Evolutionary conservation across 768 basidiomycete genomes (phyloP).

Genomic region (Mycena alexandri): DNA sequence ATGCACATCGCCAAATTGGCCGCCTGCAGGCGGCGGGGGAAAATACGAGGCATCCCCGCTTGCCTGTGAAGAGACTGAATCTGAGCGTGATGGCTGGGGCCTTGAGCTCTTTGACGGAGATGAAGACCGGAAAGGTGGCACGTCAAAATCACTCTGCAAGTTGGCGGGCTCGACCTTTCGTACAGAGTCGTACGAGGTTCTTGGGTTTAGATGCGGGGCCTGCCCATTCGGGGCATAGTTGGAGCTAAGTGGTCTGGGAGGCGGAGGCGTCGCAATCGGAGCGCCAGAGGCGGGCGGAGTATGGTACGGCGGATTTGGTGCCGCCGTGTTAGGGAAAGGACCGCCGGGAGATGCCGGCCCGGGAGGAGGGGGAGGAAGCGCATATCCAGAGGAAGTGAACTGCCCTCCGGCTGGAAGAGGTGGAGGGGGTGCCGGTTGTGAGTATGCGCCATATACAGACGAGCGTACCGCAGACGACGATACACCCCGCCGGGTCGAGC

Average conservation of each 20-base stretch:
- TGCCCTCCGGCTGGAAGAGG: slow-evolving; percentile 21
- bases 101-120: slow-evolving; percentile 21
- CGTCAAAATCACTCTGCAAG: not conserved
- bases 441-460: slow-evolving; percentile 39
- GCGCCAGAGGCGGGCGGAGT: slow-evolving; percentile 6
- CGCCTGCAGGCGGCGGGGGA: not conserved
- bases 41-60: slow-evolving; percentile 24
- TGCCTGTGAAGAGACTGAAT: slow-evolving; percentile 31
- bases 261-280: slow-evolving; percentile 22
- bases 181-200: slow-evolving; percentile 20
- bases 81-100: slow-evolving; percentile 19
- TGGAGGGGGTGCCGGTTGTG: slow-evolving; percentile 36
- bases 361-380: slow-evolving; percentile 32
- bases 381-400: slow-evolving; percentile 32
- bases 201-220: slow-evolving; percentile 13
- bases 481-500: slow-evolving; percentile 49
- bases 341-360: not conserved
- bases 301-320: slow-evolving; percentile 8
- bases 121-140: not conserved
- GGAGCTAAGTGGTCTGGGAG: slow-evolving; percentile 24
- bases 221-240: slow-evolving; percentile 21
- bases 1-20: slow-evolving; percentile 1
- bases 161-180: not conserved
- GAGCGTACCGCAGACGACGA: slow-evolving; percentile 44
- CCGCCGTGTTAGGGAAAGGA: not conserved